phyloP scores from a whole-genome alignment of 2,329 filamentous ascomycete genomes.

The Aspergillus sp. region DNA sequence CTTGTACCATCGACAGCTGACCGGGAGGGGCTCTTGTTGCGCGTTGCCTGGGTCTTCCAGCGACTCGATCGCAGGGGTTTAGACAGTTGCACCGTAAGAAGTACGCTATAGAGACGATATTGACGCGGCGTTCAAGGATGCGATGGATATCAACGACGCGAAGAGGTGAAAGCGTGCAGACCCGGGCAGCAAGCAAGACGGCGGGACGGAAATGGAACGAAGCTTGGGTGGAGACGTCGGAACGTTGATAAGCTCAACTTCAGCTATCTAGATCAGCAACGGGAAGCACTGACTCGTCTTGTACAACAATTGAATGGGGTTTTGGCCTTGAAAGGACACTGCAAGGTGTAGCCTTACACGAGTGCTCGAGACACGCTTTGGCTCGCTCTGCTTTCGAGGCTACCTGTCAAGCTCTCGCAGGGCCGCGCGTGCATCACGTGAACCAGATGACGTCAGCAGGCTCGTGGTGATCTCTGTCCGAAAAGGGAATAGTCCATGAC shows the following conservation, averaged over 20 bases:
- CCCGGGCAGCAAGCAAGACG: neutral
- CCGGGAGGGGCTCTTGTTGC: neutral
- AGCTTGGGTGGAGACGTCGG: conserved; percentile 4
- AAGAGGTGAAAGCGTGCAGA: neutral
- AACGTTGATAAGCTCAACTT: conserved; percentile 3
- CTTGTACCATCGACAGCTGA: neutral
- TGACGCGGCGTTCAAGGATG: neutral
- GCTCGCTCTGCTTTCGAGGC: neutral
- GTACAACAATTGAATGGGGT: neutral
- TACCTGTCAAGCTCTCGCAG: neutral
- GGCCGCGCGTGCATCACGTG: conserved; percentile 6
- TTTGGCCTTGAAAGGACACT: neutral
- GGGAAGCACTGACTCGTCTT: no score
- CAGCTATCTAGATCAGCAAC: neutral
- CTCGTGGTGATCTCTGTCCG: neutral
- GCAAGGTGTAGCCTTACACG: neutral
- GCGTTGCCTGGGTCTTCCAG: neutral
- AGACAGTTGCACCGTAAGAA: neutral
- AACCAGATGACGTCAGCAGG: neutral
- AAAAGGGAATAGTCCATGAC: neutral
- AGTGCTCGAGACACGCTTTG: neutral
- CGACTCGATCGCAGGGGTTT: neutral
- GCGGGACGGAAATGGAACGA: neutral
- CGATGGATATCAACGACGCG: neutral
- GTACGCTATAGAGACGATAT: neutral